Evolutionary conservation across 306 rosid species (phyloP).

Genomic region (Vigna nakashimae): DNA sequence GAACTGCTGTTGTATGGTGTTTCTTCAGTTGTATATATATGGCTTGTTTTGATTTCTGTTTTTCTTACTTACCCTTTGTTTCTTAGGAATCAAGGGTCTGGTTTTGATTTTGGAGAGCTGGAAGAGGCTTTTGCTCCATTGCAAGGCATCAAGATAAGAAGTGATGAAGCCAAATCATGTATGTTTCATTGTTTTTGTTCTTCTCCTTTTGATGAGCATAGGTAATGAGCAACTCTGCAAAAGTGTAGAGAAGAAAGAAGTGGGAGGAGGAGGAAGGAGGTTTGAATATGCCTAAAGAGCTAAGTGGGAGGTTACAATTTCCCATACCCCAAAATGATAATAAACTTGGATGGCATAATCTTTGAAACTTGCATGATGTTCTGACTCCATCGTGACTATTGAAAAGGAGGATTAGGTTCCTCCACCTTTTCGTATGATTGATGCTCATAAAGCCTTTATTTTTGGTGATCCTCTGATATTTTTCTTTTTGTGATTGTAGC

Average conservation of each 20-base stretch:
- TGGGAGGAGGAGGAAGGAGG: constrained; percentile 11
- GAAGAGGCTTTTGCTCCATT: constrained; percentile 83
- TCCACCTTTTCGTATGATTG: constrained; percentile 36
- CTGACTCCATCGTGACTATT: constrained; percentile 68
- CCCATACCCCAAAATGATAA: constrained; percentile 58
- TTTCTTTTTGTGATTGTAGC: constrained; percentile 63
- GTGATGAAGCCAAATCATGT: constrained; percentile 88
- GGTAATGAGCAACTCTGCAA: too few relatives aligned
- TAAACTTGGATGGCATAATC: constrained; percentile 64
- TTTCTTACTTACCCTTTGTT: not conserved
- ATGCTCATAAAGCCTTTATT: constrained; percentile 43
- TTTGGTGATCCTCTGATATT: constrained; percentile 63
- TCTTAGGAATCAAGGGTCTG: constrained; percentile 70
- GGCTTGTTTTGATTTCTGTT: constrained; percentile 27
- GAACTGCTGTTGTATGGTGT: not conserved
- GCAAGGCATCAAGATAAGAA: constrained; percentile 72
- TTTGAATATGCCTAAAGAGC: constrained; percentile 59
- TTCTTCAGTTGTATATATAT: constrained; percentile 22
- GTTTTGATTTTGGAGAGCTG: constrained; percentile 92
- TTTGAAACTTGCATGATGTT: constrained; percentile 64
- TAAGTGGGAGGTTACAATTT: constrained; percentile 53
- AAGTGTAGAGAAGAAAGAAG: constrained; percentile 42
- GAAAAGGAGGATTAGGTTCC: constrained; percentile 72
- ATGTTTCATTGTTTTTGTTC: constrained; percentile 41
- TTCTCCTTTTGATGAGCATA: constrained; percentile 51